Evolutionary conservation across 257 asterid species (phyloP).

Genomic region (Linaria vulgaris): DNA sequence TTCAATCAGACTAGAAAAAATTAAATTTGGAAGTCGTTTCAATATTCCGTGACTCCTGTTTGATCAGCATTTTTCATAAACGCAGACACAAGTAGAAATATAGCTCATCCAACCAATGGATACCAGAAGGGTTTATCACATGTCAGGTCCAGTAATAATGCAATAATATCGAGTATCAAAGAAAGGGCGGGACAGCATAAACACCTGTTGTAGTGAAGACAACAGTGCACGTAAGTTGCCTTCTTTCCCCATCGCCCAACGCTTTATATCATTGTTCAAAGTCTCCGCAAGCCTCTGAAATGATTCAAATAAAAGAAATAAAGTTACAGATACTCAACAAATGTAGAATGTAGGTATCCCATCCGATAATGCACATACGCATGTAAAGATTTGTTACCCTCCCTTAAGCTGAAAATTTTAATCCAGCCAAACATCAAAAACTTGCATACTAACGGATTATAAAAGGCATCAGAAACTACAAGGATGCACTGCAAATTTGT

Average conservation of each 20-base stretch:
- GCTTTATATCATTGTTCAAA: constrained; percentile 43
- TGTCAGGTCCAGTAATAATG: background rate
- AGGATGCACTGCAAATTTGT: background rate
- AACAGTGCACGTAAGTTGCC: constrained; percentile 51
- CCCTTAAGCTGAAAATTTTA: background rate
- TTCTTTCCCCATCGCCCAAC: constrained; percentile 61
- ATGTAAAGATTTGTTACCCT: too few relatives aligned
- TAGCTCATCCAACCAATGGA: background rate
- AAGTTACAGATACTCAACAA: background rate
- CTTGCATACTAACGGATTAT: background rate
- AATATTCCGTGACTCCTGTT: background rate
- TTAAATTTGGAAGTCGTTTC: too few relatives aligned
- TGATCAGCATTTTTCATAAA: background rate
- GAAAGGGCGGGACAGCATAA: background rate
- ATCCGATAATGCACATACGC: background rate
- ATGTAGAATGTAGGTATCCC: background rate
- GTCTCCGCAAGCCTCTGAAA: constrained; percentile 49
- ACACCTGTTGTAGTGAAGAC: constrained; percentile 50
- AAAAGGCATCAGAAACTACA: background rate
- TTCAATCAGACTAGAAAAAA: too few relatives aligned
- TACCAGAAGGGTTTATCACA: background rate
- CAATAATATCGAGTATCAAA: background rate
- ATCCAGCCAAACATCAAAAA: background rate
- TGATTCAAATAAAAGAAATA: constrained; percentile 8
- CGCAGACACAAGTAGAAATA: background rate